These are phyloP conservation scores for Naganishia vaughanmartiniae DNA, from an alignment of 768 basidiomycete species.

Conservation along the genomic window DNA sequence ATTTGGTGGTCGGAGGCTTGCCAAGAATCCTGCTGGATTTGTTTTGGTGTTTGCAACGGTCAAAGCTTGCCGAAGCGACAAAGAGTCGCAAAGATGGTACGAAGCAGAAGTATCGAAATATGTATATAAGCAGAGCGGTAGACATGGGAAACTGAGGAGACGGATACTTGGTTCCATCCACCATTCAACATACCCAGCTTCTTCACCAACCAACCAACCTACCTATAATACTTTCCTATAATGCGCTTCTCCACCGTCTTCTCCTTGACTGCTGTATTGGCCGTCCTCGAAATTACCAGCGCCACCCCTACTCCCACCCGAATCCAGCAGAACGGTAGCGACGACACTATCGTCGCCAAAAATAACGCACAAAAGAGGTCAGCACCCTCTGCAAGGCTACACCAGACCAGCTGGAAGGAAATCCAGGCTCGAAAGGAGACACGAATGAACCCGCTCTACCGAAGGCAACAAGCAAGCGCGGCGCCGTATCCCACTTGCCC, in stretches of 20 bases:
- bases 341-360: neutral
- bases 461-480: slow-evolving; percentile 9
- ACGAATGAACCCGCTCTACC: slow-evolving; percentile 14
- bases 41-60: neutral
- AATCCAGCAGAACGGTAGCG: neutral
- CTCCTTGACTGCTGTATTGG: neutral
- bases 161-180: neutral
- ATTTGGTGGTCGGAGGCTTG: neutral
- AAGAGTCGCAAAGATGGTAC: neutral
- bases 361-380: neutral
- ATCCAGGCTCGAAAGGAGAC: slow-evolving; percentile 9
- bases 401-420: slow-evolving; percentile 11
- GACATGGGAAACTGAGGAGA: neutral
- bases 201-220: neutral
- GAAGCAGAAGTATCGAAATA: neutral
- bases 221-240: neutral
- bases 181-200: neutral
- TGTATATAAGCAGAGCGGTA: neutral
- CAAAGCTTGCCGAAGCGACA: neutral
- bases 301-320: slow-evolving; percentile 1
- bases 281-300: neutral
- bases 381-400: neutral
- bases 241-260: neutral
- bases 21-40: too few relatives aligned
- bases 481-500: neutral